Evolutionary conservation across 345 rosid genomes (phyloP).

Genomic region (Corchorus olitorius): DNA sequence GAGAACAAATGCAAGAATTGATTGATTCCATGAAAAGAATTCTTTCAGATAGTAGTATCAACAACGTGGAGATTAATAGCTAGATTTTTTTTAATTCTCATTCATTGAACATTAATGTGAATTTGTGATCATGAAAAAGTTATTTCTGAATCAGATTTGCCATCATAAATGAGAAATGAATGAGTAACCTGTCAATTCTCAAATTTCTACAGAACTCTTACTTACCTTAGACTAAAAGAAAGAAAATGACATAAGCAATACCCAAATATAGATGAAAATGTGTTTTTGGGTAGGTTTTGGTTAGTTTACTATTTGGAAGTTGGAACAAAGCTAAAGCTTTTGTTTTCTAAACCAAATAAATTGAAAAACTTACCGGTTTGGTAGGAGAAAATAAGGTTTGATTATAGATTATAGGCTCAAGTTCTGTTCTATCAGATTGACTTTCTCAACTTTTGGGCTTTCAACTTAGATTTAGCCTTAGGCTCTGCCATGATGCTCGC

Average conservation of each 20-base stretch:
- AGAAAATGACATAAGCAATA: neutral
- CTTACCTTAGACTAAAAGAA: neutral
- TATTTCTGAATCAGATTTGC: neutral
- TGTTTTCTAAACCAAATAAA: no score
- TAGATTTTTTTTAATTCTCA: neutral
- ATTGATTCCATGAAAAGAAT: slow-evolving; percentile 53
- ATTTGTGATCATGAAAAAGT: neutral
- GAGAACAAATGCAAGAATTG: slow-evolving; percentile 66
- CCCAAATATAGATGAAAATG: neutral
- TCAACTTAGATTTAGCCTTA: neutral
- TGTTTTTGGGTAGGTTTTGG: no score
- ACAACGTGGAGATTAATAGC: slow-evolving; percentile 3
- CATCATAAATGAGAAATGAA: neutral
- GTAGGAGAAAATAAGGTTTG: no score
- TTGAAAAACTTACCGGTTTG: neutral
- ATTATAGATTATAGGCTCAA: no score
- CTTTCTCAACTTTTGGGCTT: neutral
- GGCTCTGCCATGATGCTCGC: neutral
- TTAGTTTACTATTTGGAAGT: no score
- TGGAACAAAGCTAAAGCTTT: no score
- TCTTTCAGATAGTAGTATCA: slow-evolving; percentile 35
- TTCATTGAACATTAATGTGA: neutral
- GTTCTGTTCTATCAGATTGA: neutral
- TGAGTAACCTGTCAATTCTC: neutral
- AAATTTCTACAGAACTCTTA: neutral